Conservation (phyloP, 2,329 filamentous ascomycete genomes). For the Hymenoscyphus salicellus region DNA sequence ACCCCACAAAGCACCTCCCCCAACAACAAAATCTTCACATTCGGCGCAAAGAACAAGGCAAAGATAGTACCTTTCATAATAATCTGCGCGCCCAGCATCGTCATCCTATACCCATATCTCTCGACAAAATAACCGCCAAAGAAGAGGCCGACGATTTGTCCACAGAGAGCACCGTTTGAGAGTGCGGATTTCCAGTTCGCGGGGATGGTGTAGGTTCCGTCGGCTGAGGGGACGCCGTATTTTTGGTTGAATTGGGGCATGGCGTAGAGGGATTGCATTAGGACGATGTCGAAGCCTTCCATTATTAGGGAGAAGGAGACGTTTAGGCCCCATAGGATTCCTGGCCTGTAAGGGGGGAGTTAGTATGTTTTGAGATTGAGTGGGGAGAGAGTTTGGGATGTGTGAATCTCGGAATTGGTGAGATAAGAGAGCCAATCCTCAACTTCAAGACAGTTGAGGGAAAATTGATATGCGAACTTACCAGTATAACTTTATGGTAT, state of each 20-base stretch:
- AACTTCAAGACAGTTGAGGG: not conserved
- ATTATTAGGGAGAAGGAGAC: conserved; percentile 31
- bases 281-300: conserved; percentile 41
- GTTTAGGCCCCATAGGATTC: not conserved
- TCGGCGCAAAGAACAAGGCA: conserved; percentile 48
- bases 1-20: conserved; percentile 49
- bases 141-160: conserved; percentile 46
- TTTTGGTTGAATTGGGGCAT: conserved; percentile 34
- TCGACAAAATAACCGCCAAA: conserved; percentile 47
- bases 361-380: not conserved
- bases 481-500: conserved; percentile 23
- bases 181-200: conserved; percentile 36
- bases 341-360: not conserved
- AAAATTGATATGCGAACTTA: conserved; percentile 13
- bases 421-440: not conserved
- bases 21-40: conserved; percentile 44
- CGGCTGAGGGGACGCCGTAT: conserved; percentile 34
- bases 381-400: not conserved
- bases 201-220: conserved; percentile 33
- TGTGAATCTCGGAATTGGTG: not conserved
- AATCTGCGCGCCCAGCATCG: conserved; percentile 44
- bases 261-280: conserved; percentile 39
- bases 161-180: conserved; percentile 31
- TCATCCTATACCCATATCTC: conserved; percentile 42
- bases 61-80: conserved; percentile 45